phyloP scores from a whole-genome alignment of 2,329 filamentous ascomycete species.

The Endoconidiophora laricicola region DNA sequence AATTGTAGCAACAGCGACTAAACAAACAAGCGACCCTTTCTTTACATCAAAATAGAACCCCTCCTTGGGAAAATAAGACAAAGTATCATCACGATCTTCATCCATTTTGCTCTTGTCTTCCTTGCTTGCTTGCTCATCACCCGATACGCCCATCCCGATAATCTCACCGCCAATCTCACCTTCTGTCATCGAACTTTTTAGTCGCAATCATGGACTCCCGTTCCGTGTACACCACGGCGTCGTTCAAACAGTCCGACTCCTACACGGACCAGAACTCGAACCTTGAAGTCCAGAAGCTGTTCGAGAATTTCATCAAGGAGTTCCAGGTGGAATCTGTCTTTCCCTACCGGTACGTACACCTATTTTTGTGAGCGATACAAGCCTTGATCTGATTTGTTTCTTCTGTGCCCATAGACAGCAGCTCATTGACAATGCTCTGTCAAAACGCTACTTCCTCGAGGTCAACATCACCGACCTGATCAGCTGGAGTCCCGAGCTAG shows the following conservation, averaged over 20 bases:
- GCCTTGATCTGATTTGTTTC: background rate
- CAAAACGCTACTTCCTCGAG: conserved; percentile 92
- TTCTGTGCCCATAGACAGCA: conserved; percentile 51
- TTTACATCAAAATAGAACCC: background rate
- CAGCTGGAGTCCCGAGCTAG: conserved; percentile 88
- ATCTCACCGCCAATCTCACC: background rate
- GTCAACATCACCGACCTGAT: conserved; percentile 92
- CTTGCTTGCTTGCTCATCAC: background rate
- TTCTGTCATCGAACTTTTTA: background rate
- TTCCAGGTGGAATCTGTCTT: conserved; percentile 8
- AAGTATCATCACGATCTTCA: background rate
- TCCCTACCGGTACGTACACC: conserved; percentile 9
- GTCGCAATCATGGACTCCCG: conserved; percentile 8
- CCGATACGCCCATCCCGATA: background rate
- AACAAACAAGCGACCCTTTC: too few relatives aligned
- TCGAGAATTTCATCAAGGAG: conserved; percentile 57
- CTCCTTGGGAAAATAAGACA: background rate
- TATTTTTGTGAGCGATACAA: background rate
- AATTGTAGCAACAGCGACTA: background rate
- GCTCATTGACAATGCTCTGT: conserved; percentile 80
- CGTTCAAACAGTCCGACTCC: conserved; percentile 32
- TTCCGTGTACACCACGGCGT: conserved; percentile 12
- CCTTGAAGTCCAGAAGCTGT: conserved; percentile 56
- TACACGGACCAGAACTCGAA: conserved; percentile 52
- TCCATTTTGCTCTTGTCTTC: background rate